Base-by-base conservation (phyloP, 352 stramenopile species). In the Phytopythium vexans region DNA sequence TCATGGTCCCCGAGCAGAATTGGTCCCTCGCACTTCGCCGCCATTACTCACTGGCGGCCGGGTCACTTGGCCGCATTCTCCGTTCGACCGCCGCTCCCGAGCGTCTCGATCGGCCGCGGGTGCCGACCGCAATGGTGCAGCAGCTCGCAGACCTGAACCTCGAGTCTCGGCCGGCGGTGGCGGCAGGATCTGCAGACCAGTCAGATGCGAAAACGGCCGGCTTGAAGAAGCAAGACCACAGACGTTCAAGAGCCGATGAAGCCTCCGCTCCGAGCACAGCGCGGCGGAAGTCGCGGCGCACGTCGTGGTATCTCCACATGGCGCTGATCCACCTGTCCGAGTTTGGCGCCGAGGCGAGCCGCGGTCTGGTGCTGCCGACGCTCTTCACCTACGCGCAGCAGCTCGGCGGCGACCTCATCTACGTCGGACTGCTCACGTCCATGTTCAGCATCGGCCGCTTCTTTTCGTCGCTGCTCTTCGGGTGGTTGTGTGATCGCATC, bases 361-460 rank as follows among this genome's bases (percentile, higher is more conserved):
- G 81, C 3, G 81, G 81, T 6, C 42, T 92, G 6, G 75, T 88
- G 4, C 56, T 92, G 27, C 68, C 81, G 39, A 89, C 81, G 36
- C 58, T 92, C 32, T 92, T 88, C 46, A 71, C 64, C 5, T 92
- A 92, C 52, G 59, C 70, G 6, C 47, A 86, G 47, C 58, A 64
- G 35, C 64, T 92, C n/a, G 78, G 70, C 6, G 77, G 76, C 4
- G 77, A 77, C 11, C 49, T 92, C 49, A 58, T 60, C 49, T 74
- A 79, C 49, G 73, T 88, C 53, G 76, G 65, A 0, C 43, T 88
- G 10, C 60, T 89, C 32, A 92, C 76, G 31, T 72, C 81, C 8
- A 45, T 92, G 7, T 92, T 89, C 59, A 80, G 61, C 14, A 58
- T 82, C 36, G 82, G 78, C 0, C 58, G 78, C 11, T 79, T 89